phyloP scores from a whole-genome alignment of 2,329 filamentous ascomycete species.

The Penicillium frequentans region DNA sequence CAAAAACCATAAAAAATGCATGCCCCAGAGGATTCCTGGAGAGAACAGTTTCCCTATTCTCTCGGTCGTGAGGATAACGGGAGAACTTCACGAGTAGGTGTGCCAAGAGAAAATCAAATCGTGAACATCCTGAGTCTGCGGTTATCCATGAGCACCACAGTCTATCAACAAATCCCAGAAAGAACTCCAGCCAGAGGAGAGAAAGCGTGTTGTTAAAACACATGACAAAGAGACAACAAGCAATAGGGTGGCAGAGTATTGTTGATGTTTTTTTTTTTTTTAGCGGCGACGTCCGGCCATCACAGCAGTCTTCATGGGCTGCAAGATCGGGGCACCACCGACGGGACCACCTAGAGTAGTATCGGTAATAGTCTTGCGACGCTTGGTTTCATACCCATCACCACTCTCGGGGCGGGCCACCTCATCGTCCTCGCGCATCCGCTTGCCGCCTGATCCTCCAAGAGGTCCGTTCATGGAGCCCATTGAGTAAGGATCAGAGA shows the following conservation, averaged over 20 bases:
- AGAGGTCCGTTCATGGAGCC: slow-evolving; percentile 67
- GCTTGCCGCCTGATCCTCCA: slow-evolving; percentile 53
- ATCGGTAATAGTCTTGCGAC: slow-evolving; percentile 75
- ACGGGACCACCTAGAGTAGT: slow-evolving; percentile 49
- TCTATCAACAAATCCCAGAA: slow-evolving; percentile 20
- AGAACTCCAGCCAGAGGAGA: slow-evolving; percentile 15
- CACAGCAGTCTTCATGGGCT: slow-evolving; percentile 46
- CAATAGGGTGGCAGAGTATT: background rate
- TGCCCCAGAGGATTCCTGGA: background rate
- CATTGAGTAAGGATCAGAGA: slow-evolving; percentile 69
- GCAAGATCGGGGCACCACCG: slow-evolving; percentile 40
- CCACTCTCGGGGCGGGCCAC: slow-evolving; percentile 63
- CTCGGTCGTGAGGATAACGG: background rate
- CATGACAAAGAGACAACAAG: background rate
- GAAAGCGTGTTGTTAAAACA: background rate
- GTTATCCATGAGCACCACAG: slow-evolving; percentile 10
- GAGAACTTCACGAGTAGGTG: background rate
- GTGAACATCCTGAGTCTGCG: slow-evolving; percentile 8
- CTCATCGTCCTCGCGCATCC: slow-evolving; percentile 64
- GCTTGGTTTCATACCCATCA: slow-evolving; percentile 67
- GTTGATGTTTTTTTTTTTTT: background rate
- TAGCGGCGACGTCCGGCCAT: slow-evolving; percentile 38
- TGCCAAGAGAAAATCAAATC: slow-evolving; percentile 11
- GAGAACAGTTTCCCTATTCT: background rate
- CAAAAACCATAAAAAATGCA: slow-evolving; percentile 1